phyloP scores from a whole-genome alignment of 306 rosid genomes.

The Casuarina glauca region DNA sequence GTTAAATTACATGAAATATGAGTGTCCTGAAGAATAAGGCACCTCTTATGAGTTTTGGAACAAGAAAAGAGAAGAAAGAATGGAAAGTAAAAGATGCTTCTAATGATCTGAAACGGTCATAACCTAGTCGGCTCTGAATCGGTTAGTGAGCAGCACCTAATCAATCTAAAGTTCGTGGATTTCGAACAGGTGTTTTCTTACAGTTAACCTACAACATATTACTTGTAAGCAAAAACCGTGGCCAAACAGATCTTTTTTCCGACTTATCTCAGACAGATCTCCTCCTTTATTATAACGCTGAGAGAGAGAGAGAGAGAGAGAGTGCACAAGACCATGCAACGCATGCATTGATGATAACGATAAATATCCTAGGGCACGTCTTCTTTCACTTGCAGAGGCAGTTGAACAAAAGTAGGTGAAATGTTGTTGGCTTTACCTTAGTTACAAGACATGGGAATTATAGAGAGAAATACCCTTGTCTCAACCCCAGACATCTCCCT shows the following conservation, averaged over 20 bases:
- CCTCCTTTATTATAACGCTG: not conserved
- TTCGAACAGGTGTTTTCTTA: constrained; percentile 12
- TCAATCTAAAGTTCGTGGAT: not conserved
- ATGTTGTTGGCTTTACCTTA: constrained; percentile 32
- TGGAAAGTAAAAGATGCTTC: not conserved
- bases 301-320: constrained; percentile 2
- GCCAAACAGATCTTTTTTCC: not conserved
- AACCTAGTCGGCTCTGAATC: not conserved
- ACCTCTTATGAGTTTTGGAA: not conserved
- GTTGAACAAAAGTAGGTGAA: constrained; percentile 54
- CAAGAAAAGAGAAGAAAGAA: not conserved
- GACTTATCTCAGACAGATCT: too few relatives aligned
- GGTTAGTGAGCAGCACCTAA: constrained; percentile 21
- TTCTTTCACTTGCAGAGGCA: constrained; percentile 30
- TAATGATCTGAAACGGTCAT: not conserved
- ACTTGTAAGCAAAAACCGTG: not conserved
- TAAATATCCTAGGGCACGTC: constrained; percentile 30
- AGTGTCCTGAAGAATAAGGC: not conserved
- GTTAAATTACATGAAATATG: not conserved
- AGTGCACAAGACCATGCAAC: constrained; percentile 1
- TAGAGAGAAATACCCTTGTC: not conserved
- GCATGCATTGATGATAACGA: constrained; percentile 52
- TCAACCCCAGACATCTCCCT: not conserved
- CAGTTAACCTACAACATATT: not conserved
- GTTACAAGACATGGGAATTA: not conserved